Evolutionary conservation across 225 moss, liverwort and hornwort species (phyloP).

Genomic region (Thuidium tamariscinum): DNA sequence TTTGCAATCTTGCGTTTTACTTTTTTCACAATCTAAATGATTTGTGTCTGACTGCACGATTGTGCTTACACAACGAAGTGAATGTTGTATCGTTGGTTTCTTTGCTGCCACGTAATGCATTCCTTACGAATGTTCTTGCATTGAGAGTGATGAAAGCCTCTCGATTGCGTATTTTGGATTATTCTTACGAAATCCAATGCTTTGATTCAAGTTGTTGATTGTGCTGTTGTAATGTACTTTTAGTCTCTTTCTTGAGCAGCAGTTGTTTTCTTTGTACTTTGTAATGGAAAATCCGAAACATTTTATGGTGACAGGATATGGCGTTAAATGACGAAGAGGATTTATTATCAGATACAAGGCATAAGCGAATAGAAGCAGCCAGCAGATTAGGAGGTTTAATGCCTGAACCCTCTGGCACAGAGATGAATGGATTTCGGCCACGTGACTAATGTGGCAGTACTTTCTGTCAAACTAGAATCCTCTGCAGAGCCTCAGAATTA

Average conservation of each 20-base stretch:
- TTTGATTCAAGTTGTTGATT: neutral
- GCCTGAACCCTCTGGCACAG: neutral
- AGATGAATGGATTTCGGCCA: neutral
- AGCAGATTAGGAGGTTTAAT: conserved; percentile 1
- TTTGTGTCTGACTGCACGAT: neutral
- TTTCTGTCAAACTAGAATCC: neutral
- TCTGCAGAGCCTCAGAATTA: neutral
- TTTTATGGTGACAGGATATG: neutral
- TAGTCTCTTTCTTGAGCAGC: neutral
- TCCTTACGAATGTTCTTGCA: neutral
- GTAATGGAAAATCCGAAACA: neutral
- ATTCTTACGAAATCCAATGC: neutral
- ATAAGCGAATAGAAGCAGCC: neutral
- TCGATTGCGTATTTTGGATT: neutral
- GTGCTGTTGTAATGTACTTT: neutral
- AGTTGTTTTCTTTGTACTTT: neutral
- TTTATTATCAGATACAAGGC: neutral
- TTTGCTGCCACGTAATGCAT: neutral
- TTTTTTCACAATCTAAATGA: neutral
- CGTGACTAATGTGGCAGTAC: neutral
- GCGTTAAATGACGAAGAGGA: neutral
- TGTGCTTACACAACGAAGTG: neutral
- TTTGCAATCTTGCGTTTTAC: neutral
- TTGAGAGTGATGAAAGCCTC: neutral
- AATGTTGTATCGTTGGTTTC: neutral